Evolutionary conservation across 208 protist species (phyloP), one percentile per base, ranked within the genome.

Genomic region (Leishmania mexicana): DNA sequence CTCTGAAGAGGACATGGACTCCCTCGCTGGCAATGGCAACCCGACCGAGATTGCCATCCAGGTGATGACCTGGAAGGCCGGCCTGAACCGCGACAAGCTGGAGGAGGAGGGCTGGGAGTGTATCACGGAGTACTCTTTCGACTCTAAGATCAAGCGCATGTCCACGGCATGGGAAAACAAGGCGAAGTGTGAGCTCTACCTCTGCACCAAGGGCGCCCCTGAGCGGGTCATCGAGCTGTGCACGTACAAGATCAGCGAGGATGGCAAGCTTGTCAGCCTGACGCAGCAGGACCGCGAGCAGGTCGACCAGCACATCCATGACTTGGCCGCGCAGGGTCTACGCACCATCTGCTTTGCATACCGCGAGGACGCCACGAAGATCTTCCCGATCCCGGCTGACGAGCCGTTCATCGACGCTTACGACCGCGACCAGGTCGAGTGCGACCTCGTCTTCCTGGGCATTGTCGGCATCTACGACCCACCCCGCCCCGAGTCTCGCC

Each of bases 391-490:
- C 74, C 85, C 88, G 2, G 49, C 58, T 24, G 88, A 90, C 42
- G 75, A 89, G 81, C 81, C 87, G 17, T 95, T 94, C 75, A 81
- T 85, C 76, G 84, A 90, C 77, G 83, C 83, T 21, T 92, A 93
- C 83, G 71, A 77, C 58, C 89, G 92, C 68, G 93, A 94, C 31
- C 64, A 88, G 35, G 85, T 98, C n/a, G 97, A 98, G 87, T 73
- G 89, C 28, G 93, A 97, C 62, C 88, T 98, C 40, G 83, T 87
- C 5, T 98, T 95, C 80, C 89, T 98, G 60, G 96, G 96, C 38
- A 82, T 98, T 75, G 94, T 98, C 62, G 96, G 96, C 54, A 98
- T 98, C 81, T 96, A 97, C 78, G 96, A 98, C 83, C 96, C 96
- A 40, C 95, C 95, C 6, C 90, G 96, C 53, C 89, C 90, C 15